Conservation (phyloP, 768 basidiomycete species). For the Trichaptum fuscoviolaceum region DNA sequence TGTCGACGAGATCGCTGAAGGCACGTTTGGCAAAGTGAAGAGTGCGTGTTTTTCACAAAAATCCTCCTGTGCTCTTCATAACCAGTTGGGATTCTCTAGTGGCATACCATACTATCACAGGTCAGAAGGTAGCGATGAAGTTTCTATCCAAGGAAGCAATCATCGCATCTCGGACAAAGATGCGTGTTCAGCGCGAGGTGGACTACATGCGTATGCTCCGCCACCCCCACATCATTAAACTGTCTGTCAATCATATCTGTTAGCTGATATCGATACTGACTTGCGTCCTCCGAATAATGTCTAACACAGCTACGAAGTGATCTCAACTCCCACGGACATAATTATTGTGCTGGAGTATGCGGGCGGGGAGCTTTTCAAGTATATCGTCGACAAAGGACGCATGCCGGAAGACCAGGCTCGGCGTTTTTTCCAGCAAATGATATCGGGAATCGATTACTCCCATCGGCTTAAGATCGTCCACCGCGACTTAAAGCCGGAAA, state of each 20-base stretch:
- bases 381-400: slow-evolving; percentile 90
- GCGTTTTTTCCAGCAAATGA: slow-evolving; percentile 97
- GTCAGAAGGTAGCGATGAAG: slow-evolving; percentile 97
- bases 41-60: slow-evolving; percentile 49
- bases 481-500: slow-evolving; percentile 97
- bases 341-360: slow-evolving; percentile 98
- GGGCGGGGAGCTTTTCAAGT: slow-evolving; percentile 95
- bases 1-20: slow-evolving; percentile 85
- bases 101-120: slow-evolving; percentile 90
- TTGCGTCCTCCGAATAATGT: slow-evolving; percentile 11
- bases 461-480: slow-evolving; percentile 97
- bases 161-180: slow-evolving; percentile 85
- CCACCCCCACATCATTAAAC: slow-evolving; percentile 97
- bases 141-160: slow-evolving; percentile 94
- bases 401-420: slow-evolving; percentile 87
- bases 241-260: slow-evolving; percentile 46
- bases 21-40: slow-evolving; percentile 99
- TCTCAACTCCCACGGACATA: slow-evolving; percentile 91
- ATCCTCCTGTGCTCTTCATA: slow-evolving; percentile 16
- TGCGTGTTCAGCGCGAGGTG: slow-evolving; percentile 89
- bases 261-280: slow-evolving; percentile 3
- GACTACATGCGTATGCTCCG: slow-evolving; percentile 93
- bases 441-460: slow-evolving; percentile 95
- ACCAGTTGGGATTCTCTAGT: slow-evolving; percentile 40
- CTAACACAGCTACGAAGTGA: slow-evolving; percentile 65